Evolutionary conservation across 139 green algal genomes (phyloP).

Genomic region (Picochlorum sp.): DNA sequence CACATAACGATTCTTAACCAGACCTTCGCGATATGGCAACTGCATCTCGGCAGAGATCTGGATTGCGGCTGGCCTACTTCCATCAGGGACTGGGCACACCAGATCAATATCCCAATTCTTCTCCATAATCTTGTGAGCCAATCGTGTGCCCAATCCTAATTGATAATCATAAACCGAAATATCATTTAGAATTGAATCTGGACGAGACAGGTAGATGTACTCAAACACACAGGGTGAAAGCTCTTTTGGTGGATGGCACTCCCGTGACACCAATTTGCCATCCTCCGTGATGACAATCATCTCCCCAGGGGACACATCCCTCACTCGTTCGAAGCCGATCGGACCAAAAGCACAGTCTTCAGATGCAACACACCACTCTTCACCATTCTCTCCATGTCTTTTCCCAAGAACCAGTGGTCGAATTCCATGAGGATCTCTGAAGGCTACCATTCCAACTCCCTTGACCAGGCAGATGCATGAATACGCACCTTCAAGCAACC

Average conservation of each 20-base stretch:
- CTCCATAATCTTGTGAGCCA: conserved; percentile 71
- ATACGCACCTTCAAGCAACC: conserved; percentile 83
- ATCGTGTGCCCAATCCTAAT: conserved; percentile 64
- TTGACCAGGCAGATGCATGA: conserved; percentile 83
- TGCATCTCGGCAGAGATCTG: conserved; percentile 69
- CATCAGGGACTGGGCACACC: conserved; percentile 89
- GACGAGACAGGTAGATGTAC: conserved; percentile 97
- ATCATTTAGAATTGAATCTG: conserved; percentile 87
- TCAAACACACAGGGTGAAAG: conserved; percentile 95
- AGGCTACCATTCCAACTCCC: conserved; percentile 90
- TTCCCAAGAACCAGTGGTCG: conserved; percentile 85
- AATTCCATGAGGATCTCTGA: conserved; percentile 95
- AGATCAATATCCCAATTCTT: conserved; percentile 84
- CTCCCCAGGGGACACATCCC: conserved; percentile 89
- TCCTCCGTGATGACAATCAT: conserved; percentile 86
- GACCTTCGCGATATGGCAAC: conserved; percentile 90
- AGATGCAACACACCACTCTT: conserved; percentile 85
- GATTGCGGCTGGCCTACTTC: conserved; percentile 81
- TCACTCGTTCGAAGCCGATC: conserved; percentile 86
- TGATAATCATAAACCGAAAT: conserved; percentile 98
- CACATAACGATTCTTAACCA: conserved; percentile 98
- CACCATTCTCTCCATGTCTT: conserved; percentile 35
- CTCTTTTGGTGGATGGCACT: conserved; percentile 37
- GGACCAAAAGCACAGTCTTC: conserved; percentile 98
- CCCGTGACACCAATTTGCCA: conserved; percentile 62